Evolutionary conservation across 305 asterid species (phyloP), one percentile per base, ranked within the genome.

Genomic region (Vinca major): DNA sequence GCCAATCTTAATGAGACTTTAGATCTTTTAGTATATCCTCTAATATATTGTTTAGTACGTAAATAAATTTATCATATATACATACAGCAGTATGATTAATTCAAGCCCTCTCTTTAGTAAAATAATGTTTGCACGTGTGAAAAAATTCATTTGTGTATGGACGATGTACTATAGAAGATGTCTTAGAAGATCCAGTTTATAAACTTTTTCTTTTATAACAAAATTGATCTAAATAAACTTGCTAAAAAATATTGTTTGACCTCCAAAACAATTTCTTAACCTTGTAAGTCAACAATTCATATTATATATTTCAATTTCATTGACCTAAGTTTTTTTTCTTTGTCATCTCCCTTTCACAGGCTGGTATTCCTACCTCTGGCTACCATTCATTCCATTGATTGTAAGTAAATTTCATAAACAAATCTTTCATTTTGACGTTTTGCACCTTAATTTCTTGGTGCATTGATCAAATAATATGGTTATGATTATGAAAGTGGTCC

Each of bases 291-390:
- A 41, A 41, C 45, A 19, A 20, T 64, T 16, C 61, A 10, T 26
- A 43, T 5, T 37, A 4, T 43, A 37, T 20, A 2, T 11, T 55
- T 58, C 53, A 63, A 61, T 49, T 47, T 14, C 43, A 6, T 67
- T 65, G 63, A 65, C 71, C 33, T 5, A 62, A 17, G 3, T 43
- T 48, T 45, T 55, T 55, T 26, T 26, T 26, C 33, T 55, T 44
- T 75, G 39, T 50, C 62, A 16, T 17, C 69, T 67, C 69, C 68
- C 20, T 4, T 41, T 75, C 65, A 77, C 88, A 92, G 98, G 93
- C 70, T 88, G 91, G 95, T 80, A 81, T 76, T 88, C 96, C 40
- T 92, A 92, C 73, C 71, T 80, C 16, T 92, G 98, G 98, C 82
- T 89, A 3, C 98, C 98, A 21, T 92, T 92, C 75, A 74, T 92